These are phyloP conservation scores for Fusarium subtropicale DNA, from an alignment of 2,329 filamentous ascomycete genomes.

Conservation along the genomic window DNA sequence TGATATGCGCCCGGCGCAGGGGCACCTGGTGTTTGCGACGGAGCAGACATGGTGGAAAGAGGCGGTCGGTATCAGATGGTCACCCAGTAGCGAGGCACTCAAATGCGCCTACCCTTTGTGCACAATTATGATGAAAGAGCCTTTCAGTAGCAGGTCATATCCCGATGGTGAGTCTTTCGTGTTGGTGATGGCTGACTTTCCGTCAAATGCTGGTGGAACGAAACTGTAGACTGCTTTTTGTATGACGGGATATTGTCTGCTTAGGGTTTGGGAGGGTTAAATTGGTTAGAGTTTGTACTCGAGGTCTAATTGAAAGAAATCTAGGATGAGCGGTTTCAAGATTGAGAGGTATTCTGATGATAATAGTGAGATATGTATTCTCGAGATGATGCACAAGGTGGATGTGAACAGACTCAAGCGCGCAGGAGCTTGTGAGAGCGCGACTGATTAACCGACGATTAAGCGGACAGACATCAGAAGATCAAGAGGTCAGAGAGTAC, in stretches of 20 bases:
- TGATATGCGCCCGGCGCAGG: slow-evolving; percentile 49
- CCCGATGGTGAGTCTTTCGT: background rate
- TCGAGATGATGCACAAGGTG: slow-evolving; percentile 27
- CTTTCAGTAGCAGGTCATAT: slow-evolving; percentile 26
- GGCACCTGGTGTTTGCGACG: slow-evolving; percentile 48
- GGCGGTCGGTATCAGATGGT: background rate
- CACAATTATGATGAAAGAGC: background rate
- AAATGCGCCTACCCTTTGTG: background rate
- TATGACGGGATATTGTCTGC: background rate
- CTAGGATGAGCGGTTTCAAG: background rate
- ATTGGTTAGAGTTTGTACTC: too few species aligned
- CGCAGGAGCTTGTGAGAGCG: slow-evolving; percentile 17
- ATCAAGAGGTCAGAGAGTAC: background rate
- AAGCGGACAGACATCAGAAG: slow-evolving; percentile 24
- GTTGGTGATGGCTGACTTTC: background rate
- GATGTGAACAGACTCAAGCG: slow-evolving; percentile 28
- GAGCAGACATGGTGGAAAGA: slow-evolving; percentile 51
- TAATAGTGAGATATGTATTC: slow-evolving; percentile 14
- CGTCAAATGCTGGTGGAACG: slow-evolving; percentile 1
- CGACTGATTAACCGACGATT: slow-evolving; percentile 43
- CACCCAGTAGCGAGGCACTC: background rate
- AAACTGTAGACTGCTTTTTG: background rate
- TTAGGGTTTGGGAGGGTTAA: background rate
- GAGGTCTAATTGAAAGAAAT: background rate
- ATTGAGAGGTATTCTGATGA: slow-evolving; percentile 8